These are phyloP conservation scores for Ambrosia artemisiifolia DNA, from an alignment of 129 eudicot species.

Conservation along the genomic window DNA sequence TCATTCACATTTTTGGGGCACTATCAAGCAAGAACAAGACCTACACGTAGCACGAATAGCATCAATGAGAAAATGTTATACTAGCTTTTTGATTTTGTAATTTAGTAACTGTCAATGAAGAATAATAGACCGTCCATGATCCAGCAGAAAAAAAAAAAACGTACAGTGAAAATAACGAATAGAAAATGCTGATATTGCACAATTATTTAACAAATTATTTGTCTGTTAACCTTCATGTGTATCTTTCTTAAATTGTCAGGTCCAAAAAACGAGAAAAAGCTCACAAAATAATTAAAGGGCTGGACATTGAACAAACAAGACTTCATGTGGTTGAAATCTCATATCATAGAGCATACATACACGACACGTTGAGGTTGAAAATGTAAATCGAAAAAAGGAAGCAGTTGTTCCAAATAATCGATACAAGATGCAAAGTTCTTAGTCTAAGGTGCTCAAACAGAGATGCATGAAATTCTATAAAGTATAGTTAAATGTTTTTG, in stretches of 20 bases:
- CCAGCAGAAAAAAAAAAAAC: too few species aligned
- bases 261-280: background rate
- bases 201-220: too few species aligned
- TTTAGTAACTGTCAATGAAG: background rate
- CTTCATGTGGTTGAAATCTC: background rate
- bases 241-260: background rate
- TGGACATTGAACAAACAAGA: background rate
- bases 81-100: background rate
- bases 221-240: too few species aligned
- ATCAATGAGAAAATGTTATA: conserved; percentile 9
- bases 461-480: too few species aligned
- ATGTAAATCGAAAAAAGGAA: background rate
- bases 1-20: conserved; percentile 22
- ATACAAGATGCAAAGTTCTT: too few species aligned
- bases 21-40: conserved; percentile 21
- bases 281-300: background rate
- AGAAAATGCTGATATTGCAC: too few species aligned
- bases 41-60: conserved; percentile 19
- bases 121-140: background rate
- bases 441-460: too few species aligned
- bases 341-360: background rate
- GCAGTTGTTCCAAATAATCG: too few species aligned
- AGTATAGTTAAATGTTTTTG: too few species aligned
- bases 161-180: too few species aligned
- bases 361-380: background rate